Percentiles rank a stretch among this genome's conserved stretches.
Evolutionary conservation across 805 yeast species (phyloP).

Genomic region (Lachancea meyersii): DNA sequence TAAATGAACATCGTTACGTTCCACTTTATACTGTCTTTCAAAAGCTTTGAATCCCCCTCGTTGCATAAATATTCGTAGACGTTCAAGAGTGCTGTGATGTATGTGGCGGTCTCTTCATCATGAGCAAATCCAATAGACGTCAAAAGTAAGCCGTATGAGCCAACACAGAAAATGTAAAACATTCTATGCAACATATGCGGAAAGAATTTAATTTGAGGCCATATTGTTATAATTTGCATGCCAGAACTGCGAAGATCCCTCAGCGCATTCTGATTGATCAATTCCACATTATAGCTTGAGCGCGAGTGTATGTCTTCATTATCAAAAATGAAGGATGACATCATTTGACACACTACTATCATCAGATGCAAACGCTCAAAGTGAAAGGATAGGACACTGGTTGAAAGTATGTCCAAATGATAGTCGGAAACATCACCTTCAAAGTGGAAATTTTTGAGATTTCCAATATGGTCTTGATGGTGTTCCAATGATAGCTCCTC

Average conservation of each 20-base stretch:
- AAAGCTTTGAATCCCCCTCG: slow-evolving; percentile 4
- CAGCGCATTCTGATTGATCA: slow-evolving; percentile 6
- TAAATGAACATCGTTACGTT: slow-evolving; percentile 21
- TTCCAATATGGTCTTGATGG: slow-evolving; percentile 19
- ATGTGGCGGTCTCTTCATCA: slow-evolving; percentile 8
- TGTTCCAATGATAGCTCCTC: slow-evolving; percentile 19
- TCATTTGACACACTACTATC: slow-evolving; percentile 17
- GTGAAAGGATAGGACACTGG: slow-evolving; percentile 21
- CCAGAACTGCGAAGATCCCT: slow-evolving; percentile 6
- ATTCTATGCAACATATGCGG: slow-evolving; percentile 22
- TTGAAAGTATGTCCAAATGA: slow-evolving; percentile 19
- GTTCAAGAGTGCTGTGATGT: slow-evolving; percentile 1
- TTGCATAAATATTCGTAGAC: background rate
- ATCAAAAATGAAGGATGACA: slow-evolving; percentile 20
- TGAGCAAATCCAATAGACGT: slow-evolving; percentile 18
- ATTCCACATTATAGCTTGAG: slow-evolving; percentile 16
- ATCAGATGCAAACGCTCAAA: slow-evolving; percentile 18
- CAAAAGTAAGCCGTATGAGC: slow-evolving; percentile 19
- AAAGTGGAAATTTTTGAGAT: slow-evolving; percentile 13
- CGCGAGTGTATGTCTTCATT: slow-evolving; percentile 15
- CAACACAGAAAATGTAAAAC: slow-evolving; percentile 21
- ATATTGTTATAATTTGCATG: slow-evolving; percentile 18
- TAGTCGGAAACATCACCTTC: slow-evolving; percentile 15
- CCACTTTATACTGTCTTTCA: slow-evolving; percentile 24
- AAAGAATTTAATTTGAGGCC: slow-evolving; percentile 17